Conservation (phyloP, 176 grass and related monocot species). For the Carex scoparia region DNA sequence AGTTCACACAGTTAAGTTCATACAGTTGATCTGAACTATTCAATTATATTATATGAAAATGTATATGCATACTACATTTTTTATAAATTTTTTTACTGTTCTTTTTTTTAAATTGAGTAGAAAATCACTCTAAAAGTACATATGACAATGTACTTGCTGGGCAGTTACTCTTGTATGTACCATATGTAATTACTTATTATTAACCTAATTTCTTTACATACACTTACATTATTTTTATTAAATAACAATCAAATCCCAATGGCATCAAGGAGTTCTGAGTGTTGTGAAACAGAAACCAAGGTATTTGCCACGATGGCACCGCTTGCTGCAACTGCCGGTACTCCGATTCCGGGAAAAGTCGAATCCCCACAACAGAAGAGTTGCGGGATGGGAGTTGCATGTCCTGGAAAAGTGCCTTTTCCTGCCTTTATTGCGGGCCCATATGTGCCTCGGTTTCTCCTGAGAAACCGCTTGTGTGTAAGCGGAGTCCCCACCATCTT, state of each 20-base stretch:
- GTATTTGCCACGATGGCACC: conserved; percentile 95
- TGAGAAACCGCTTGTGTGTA: conserved; percentile 75
- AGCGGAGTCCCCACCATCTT: conserved; percentile 78
- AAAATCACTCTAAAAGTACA: no score
- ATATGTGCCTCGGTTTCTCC: conserved; percentile 85
- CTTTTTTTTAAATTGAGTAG: no score
- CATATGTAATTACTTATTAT: not conserved
- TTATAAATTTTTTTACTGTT: no score
- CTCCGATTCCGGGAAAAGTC: conserved; percentile 89
- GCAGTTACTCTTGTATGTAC: conserved; percentile 1
- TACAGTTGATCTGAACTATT: no score
- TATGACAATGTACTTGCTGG: not conserved
- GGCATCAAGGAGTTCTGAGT: conserved; percentile 90
- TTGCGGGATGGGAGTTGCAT: conserved; percentile 72
- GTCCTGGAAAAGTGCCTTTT: conserved; percentile 82
- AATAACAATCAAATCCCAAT: conserved; percentile 47
- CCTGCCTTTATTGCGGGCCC: conserved; percentile 93
- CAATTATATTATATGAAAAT: no score
- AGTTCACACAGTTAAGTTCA: no score
- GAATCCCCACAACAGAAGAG: conserved; percentile 96
- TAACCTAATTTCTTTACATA: not conserved
- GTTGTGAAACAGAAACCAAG: conserved; percentile 63
- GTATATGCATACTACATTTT: no score
- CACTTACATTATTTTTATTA: not conserved
- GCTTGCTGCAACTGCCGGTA: conserved; percentile 80